These are phyloP conservation scores for Erodium texanum DNA, from an alignment of 441 rosid species.

Conservation along the genomic window DNA sequence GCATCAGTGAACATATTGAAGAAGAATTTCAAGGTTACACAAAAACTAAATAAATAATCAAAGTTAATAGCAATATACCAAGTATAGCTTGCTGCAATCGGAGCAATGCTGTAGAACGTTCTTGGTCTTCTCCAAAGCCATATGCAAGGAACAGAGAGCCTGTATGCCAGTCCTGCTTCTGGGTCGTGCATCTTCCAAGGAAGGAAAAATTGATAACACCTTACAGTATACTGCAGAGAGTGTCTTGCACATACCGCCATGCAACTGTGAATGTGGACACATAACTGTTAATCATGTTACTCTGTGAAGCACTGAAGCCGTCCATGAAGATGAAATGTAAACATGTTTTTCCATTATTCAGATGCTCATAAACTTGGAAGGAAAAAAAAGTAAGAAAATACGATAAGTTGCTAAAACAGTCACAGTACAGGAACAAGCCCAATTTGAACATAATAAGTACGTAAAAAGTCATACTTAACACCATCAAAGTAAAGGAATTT, in stretches of 20 bases:
- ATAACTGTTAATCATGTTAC: not conserved
- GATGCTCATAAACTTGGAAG: too few relatives aligned
- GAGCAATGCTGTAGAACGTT: conserved; percentile 85
- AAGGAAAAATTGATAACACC: conserved; percentile 66
- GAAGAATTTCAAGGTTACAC: too few relatives aligned
- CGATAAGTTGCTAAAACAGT: too few relatives aligned
- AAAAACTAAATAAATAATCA: too few relatives aligned
- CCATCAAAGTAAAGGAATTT: too few relatives aligned
- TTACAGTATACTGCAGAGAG: conserved; percentile 67
- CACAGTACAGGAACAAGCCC: too few relatives aligned
- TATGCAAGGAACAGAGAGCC: conserved; percentile 83
- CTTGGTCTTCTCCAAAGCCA: conserved; percentile 89
- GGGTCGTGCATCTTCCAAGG: conserved; percentile 90
- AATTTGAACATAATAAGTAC: too few relatives aligned
- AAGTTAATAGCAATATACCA: conserved; percentile 37
- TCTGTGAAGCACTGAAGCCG: too few relatives aligned
- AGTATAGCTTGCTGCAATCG: conserved; percentile 84
- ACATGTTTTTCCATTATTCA: not conserved
- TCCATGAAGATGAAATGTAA: not conserved
- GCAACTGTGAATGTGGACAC: conserved; percentile 48
- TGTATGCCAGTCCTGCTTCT: conserved; percentile 95
- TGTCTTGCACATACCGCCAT: conserved; percentile 83
- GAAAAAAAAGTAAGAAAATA: too few relatives aligned
- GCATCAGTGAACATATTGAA: not conserved
- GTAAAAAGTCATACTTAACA: too few relatives aligned